These are phyloP conservation scores for Drosera capensis DNA, from an alignment of 148 eudicot genomes.

Conservation along the genomic window DNA sequence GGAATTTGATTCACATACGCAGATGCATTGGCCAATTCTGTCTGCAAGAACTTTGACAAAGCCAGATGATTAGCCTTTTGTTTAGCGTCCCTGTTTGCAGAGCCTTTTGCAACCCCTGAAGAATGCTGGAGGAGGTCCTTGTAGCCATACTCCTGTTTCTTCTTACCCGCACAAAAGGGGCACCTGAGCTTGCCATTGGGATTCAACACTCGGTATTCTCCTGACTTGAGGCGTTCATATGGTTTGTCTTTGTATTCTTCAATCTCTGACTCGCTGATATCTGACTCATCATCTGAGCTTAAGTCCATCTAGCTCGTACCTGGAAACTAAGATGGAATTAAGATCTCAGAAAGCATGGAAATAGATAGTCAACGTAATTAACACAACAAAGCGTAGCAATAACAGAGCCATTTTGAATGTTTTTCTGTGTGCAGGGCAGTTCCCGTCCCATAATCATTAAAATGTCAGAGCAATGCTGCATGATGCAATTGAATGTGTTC, in stretches of 20 bases:
- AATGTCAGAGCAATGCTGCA: no score
- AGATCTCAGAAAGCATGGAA: not conserved
- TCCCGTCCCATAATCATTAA: no score
- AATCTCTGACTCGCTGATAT: constrained; percentile 84
- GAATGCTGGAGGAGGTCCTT: constrained; percentile 78
- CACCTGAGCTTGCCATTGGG: constrained; percentile 57
- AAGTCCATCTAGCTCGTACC: constrained; percentile 24
- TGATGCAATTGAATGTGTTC: no score
- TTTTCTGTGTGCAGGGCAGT: no score
- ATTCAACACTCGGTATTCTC: constrained; percentile 40
- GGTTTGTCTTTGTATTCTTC: constrained; percentile 62
- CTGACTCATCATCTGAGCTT: constrained; percentile 69
- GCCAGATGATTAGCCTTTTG: constrained; percentile 68
- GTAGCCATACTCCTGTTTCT: constrained; percentile 72
- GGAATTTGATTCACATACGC: constrained; percentile 10
- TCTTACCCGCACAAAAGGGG: constrained; percentile 84
- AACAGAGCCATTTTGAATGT: no score
- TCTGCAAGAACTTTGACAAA: constrained; percentile 39
- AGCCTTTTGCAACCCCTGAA: constrained; percentile 56
- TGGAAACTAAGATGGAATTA: not conserved
- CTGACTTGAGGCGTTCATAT: constrained; percentile 32
- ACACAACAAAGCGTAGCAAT: no score
- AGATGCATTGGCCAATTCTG: constrained; percentile 21
- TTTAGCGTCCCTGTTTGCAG: constrained; percentile 42
- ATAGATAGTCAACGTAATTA: no score